These are phyloP conservation scores for Leccinum subtestaceum DNA, from an alignment of 768 basidiomycete species.

Conservation along the genomic window DNA sequence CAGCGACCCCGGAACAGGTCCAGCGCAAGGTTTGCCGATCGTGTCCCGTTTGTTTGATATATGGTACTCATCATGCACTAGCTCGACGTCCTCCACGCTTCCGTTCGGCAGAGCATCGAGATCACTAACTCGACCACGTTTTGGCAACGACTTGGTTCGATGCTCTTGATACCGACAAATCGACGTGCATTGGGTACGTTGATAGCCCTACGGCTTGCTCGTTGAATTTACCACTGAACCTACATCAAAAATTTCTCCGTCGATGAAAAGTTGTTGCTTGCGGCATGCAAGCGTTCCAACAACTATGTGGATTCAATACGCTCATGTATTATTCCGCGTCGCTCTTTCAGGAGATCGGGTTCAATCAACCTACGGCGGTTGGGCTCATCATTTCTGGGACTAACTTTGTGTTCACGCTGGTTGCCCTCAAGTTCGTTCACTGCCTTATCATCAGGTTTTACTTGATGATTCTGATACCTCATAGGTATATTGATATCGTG, in stretches of 20 bases:
- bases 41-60: not conserved
- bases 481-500: slow-evolving; percentile 56
- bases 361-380: slow-evolving; percentile 78
- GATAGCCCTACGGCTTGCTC: not conserved
- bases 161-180: slow-evolving; percentile 56
- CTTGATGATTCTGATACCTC: not conserved
- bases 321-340: slow-evolving; percentile 76
- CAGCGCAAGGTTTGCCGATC: slow-evolving; percentile 51
- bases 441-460: not conserved
- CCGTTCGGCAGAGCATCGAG: slow-evolving; percentile 60
- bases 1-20: slow-evolving; percentile 61
- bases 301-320: slow-evolving; percentile 83
- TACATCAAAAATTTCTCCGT: not conserved
- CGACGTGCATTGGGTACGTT: slow-evolving; percentile 64
- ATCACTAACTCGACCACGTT: slow-evolving; percentile 64
- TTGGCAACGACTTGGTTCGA: slow-evolving; percentile 49
- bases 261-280: slow-evolving; percentile 59
- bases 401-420: slow-evolving; percentile 74
- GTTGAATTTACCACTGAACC: not conserved
- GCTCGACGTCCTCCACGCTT: slow-evolving; percentile 57
- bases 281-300: slow-evolving; percentile 81
- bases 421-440: slow-evolving; percentile 57
- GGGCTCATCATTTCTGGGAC: slow-evolving; percentile 77
- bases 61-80: slow-evolving; percentile 15
- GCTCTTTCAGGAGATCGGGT: slow-evolving; percentile 77